Percentiles rank a stretch among this genome's conserved stretches.
Conservation (phyloP, 2,329 filamentous ascomycete genomes). For the Alternaria novae-zelandiae region DNA sequence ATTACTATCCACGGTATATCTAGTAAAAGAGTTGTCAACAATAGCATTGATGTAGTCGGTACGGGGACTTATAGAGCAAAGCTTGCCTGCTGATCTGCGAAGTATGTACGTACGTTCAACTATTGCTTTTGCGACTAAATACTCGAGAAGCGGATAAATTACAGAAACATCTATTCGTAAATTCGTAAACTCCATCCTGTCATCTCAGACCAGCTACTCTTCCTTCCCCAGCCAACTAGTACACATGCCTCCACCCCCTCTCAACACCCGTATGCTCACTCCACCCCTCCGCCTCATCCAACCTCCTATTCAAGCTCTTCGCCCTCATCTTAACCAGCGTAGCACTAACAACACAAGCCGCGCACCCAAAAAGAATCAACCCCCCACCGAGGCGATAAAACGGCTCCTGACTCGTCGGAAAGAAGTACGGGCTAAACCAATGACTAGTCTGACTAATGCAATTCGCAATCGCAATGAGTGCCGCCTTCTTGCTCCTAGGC, state of each 20-base stretch:
- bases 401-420: slow-evolving; percentile 32
- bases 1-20: too few relatives aligned
- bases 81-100: not conserved
- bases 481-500: slow-evolving; percentile 51
- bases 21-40: not conserved
- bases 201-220: not conserved
- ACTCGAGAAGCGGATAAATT: too few relatives aligned
- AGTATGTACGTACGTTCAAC: too few relatives aligned
- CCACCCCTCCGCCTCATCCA: slow-evolving; percentile 35
- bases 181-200: not conserved
- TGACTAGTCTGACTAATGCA: slow-evolving; percentile 50
- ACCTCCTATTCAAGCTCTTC: slow-evolving; percentile 32
- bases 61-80: not conserved
- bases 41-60: not conserved
- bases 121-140: too few relatives aligned
- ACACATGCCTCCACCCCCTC: slow-evolving; percentile 37
- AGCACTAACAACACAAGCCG: slow-evolving; percentile 21
- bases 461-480: slow-evolving; percentile 54
- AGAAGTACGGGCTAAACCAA: slow-evolving; percentile 54
- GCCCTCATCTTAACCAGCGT: slow-evolving; percentile 27
- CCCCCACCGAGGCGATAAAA: slow-evolving; percentile 30
- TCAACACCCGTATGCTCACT: slow-evolving; percentile 35
- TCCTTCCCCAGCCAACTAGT: slow-evolving; percentile 9
- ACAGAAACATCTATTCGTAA: not conserved
- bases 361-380: slow-evolving; percentile 35